Evolutionary conservation across 179 eudicot species (phyloP).

Genomic region (Sideroxylon spinosum): DNA sequence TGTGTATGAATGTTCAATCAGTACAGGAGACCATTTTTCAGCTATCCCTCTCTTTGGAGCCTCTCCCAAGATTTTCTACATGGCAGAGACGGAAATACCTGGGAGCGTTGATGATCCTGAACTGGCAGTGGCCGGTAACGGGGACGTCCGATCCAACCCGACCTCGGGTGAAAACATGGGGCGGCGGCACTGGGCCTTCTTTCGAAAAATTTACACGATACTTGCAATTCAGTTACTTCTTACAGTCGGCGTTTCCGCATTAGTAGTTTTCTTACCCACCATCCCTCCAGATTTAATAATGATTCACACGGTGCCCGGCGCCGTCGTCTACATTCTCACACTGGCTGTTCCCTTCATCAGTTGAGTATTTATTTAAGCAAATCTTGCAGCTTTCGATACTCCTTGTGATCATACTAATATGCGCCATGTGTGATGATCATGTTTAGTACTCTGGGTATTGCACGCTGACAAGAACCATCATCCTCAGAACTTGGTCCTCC

Average conservation of each 20-base stretch:
- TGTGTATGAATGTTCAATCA: too few species aligned
- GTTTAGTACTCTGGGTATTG: conserved; percentile 44
- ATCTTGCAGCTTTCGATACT: neutral
- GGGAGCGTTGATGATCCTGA: too few species aligned
- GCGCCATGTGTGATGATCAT: too few species aligned
- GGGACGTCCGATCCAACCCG: conserved; percentile 33
- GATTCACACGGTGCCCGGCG: conserved; percentile 25
- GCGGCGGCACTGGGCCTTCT: conserved; percentile 50
- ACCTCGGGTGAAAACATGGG: conserved; percentile 36
- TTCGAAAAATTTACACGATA: conserved; percentile 51
- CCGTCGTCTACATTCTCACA: conserved; percentile 30
- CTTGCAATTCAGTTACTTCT: conserved; percentile 42
- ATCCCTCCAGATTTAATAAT: conserved; percentile 22
- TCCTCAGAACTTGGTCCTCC: conserved; percentile 47
- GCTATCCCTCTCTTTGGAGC: too few species aligned
- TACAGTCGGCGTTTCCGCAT: conserved; percentile 35
- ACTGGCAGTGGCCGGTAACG: conserved; percentile 11
- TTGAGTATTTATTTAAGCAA: conserved; percentile 1
- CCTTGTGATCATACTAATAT: neutral
- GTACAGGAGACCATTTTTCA: too few species aligned
- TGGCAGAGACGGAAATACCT: too few species aligned
- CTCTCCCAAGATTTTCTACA: too few species aligned
- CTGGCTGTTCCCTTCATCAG: conserved; percentile 36
- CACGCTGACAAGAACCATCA: conserved; percentile 35
- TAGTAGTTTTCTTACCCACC: conserved; percentile 26